These are phyloP conservation scores for Circinella minor DNA, from an alignment of 371 early-diverging fungal species.

Conservation along the genomic window DNA sequence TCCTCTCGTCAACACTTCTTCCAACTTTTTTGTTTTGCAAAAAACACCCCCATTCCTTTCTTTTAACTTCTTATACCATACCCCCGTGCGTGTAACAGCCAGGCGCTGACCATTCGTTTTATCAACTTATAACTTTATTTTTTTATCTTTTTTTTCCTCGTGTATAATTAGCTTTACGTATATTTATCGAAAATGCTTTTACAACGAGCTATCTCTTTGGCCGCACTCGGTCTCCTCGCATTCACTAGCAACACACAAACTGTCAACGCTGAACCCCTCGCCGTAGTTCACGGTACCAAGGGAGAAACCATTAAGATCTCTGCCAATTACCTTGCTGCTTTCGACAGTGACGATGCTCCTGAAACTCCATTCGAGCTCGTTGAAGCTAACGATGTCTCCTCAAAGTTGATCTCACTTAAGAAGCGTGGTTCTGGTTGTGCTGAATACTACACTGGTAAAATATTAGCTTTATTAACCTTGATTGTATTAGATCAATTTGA, in stretches of 20 bases:
- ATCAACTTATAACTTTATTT: neutral
- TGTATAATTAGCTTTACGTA: constrained; percentile 13
- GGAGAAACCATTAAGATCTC: constrained; percentile 20
- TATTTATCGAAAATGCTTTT: constrained; percentile 20
- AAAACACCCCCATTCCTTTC: constrained; percentile 27
- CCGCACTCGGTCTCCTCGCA: constrained; percentile 29
- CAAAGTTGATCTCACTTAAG: constrained; percentile 21
- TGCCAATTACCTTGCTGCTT: constrained; percentile 30
- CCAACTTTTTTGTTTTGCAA: constrained; percentile 14
- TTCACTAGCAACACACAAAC: constrained; percentile 20
- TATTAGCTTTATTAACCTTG: neutral
- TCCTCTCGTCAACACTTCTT: constrained; percentile 15
- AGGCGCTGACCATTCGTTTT: constrained; percentile 21
- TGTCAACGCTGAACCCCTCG: constrained; percentile 14
- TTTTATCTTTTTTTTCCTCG: constrained; percentile 14
- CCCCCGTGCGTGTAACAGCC: constrained; percentile 7
- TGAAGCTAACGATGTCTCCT: constrained; percentile 18
- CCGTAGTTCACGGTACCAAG: constrained; percentile 21
- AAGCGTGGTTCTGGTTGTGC: constrained; percentile 31
- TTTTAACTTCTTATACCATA: constrained; percentile 17
- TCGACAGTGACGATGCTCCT: constrained; percentile 25
- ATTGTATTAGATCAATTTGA: constrained; percentile 6
- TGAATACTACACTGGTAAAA: constrained; percentile 33
- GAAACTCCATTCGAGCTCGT: constrained; percentile 29
- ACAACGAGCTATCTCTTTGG: constrained; percentile 27